Conservation (phyloP, 495 filamentous ascomycete species). For the Aspergillus diversus region DNA sequence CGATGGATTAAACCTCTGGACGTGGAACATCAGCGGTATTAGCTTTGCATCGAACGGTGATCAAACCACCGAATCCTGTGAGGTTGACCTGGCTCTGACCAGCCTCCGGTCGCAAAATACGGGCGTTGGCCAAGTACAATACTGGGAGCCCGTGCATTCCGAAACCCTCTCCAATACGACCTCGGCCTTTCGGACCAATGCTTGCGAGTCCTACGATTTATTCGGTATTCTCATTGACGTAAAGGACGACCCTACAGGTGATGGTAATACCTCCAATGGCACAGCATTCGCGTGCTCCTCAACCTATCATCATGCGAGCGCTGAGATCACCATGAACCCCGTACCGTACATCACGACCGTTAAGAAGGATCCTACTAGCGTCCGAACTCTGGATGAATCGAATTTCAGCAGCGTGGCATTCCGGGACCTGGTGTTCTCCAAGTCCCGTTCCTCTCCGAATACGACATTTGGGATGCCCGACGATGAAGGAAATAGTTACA, state of each 20-base stretch:
- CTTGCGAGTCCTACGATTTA: slow-evolving; percentile 16
- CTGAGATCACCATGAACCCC: slow-evolving; percentile 18
- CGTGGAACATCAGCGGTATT: slow-evolving; percentile 1
- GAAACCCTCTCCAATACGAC: neutral
- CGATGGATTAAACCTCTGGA: neutral
- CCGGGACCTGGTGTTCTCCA: slow-evolving; percentile 8
- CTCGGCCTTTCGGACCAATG: slow-evolving; percentile 16
- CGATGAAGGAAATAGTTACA: neutral
- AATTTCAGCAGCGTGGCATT: slow-evolving; percentile 14
- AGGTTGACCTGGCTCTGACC: slow-evolving; percentile 17
- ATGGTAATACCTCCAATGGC: slow-evolving; percentile 13
- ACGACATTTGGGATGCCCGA: neutral
- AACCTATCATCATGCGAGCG: slow-evolving; percentile 20
- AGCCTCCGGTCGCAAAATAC: slow-evolving; percentile 2
- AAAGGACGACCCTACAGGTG: neutral
- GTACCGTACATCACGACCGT: slow-evolving; percentile 16
- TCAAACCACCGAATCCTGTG: slow-evolving; percentile 6
- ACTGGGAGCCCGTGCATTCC: slow-evolving; percentile 29
- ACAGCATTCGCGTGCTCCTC: slow-evolving; percentile 24
- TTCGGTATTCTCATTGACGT: slow-evolving; percentile 25
- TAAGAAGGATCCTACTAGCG: neutral
- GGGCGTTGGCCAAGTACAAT: slow-evolving; percentile 13
- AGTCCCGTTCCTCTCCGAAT: neutral
- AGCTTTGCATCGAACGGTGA: neutral
- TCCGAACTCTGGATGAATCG: neutral